A percentile compares a stretch with the other conserved stretches of the same genome.
These are phyloP conservation scores for Sugiyamaella paludigena DNA, from an alignment of 1,139 yeast genomes.

Conservation along the genomic window DNA sequence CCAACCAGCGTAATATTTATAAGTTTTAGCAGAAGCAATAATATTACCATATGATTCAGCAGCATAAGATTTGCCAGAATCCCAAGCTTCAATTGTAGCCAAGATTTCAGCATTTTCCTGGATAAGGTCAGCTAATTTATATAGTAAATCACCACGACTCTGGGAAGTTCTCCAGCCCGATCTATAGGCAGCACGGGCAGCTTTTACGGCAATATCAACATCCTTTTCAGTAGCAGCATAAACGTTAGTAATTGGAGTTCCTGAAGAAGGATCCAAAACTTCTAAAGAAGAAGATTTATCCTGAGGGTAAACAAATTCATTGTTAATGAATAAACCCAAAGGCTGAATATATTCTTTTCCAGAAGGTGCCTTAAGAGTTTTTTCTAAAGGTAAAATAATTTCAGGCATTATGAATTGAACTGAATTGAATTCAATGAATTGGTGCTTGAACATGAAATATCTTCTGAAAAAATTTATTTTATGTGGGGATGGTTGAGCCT, in stretches of 20 bases:
- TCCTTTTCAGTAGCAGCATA: slow-evolving; percentile 53
- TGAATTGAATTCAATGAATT: too few relatives aligned
- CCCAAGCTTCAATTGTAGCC: slow-evolving; percentile 56
- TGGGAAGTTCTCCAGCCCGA: slow-evolving; percentile 52
- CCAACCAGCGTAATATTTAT: slow-evolving; percentile 72
- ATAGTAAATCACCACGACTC: slow-evolving; percentile 45
- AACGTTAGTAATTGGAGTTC: slow-evolving; percentile 52
- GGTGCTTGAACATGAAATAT: too few relatives aligned
- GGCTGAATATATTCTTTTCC: slow-evolving; percentile 63
- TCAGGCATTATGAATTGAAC: too few relatives aligned
- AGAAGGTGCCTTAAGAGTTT: slow-evolving; percentile 54
- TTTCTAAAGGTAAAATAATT: slow-evolving; percentile 20
- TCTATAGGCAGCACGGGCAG: slow-evolving; percentile 54
- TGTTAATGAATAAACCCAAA: slow-evolving; percentile 62
- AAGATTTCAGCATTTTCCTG: slow-evolving; percentile 48
- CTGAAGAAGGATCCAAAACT: slow-evolving; percentile 56
- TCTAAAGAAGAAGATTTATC: slow-evolving; percentile 49
- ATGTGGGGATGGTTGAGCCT: too few relatives aligned
- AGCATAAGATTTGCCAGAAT: slow-evolving; percentile 51
- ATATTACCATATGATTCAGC: slow-evolving; percentile 55
- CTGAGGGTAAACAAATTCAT: slow-evolving; percentile 53
- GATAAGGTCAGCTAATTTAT: slow-evolving; percentile 51
- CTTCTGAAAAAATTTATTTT: too few relatives aligned
- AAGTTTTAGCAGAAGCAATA: slow-evolving; percentile 50
- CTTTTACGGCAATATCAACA: slow-evolving; percentile 56